Percentiles rank a stretch among this genome's conserved stretches.
Conservation (phyloP, 2,329 filamentous ascomycete genomes). For the Pseudocercospora vitis region DNA sequence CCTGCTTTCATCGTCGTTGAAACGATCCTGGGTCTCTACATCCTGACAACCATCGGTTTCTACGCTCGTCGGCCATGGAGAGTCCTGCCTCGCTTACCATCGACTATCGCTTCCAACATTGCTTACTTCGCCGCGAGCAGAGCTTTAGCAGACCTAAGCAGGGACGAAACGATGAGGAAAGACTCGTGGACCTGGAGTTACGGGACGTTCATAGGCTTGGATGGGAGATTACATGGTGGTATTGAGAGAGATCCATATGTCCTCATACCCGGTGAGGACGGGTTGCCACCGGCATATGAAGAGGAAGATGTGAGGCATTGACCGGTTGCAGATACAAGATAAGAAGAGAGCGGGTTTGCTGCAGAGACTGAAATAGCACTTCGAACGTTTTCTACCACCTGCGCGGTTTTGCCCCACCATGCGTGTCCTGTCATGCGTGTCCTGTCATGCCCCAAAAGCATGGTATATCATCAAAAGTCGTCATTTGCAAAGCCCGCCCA, state of each 20-base stretch:
- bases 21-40: slow-evolving; percentile 47
- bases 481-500: not conserved
- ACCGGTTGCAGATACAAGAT: too few relatives aligned
- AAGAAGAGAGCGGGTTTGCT: not conserved
- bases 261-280: not conserved
- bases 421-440: not conserved
- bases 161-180: not conserved
- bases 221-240: slow-evolving; percentile 52
- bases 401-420: not conserved
- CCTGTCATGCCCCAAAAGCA: not conserved
- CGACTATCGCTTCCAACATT: slow-evolving; percentile 50
- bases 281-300: not conserved
- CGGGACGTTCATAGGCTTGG: slow-evolving; percentile 51
- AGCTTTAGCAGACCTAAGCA: slow-evolving; percentile 41
- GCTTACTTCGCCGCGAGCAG: slow-evolving; percentile 52
- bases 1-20: slow-evolving; percentile 50
- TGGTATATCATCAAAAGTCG: too few relatives aligned
- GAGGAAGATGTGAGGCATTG: too few relatives aligned
- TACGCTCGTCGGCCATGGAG: slow-evolving; percentile 46
- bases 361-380: not conserved
- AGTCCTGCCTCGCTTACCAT: slow-evolving; percentile 55
- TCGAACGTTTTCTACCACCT: not conserved
- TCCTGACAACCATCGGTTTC: slow-evolving; percentile 45
- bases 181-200: slow-evolving; percentile 45
- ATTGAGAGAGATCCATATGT: slow-evolving; percentile 52